phyloP scores from a whole-genome alignment of 139 green algal genomes.

The Chlamydomonas incerta region DNA sequence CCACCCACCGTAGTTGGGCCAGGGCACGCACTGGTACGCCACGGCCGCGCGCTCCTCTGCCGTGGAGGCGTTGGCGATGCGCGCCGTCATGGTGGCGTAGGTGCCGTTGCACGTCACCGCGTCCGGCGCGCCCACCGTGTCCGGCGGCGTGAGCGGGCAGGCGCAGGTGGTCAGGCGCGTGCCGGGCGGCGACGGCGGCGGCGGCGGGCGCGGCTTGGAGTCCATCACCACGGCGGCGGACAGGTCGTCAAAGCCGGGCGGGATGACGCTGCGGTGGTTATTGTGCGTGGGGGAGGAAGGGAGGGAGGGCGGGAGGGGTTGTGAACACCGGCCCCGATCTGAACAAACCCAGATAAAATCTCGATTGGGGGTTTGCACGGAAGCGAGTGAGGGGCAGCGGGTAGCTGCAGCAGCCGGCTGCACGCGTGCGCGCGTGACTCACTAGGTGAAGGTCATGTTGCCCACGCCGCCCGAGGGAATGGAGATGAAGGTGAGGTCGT shows the following conservation, averaged over 20 bases:
- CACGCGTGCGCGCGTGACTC: too few relatives aligned
- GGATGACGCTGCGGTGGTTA: slow-evolving; percentile 28
- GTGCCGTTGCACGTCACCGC: neutral
- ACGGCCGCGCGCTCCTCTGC: neutral
- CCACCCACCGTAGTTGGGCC: slow-evolving; percentile 1
- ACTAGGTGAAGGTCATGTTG: slow-evolving; percentile 46
- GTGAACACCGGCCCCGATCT: too few relatives aligned
- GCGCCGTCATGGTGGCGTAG: neutral
- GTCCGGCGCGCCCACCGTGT: neutral
- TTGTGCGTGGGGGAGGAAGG: too few relatives aligned
- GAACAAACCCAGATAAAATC: too few relatives aligned
- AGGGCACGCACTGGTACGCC: neutral
- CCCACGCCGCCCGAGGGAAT: slow-evolving; percentile 19
- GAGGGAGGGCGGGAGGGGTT: too few relatives aligned
- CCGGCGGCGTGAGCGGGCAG: neutral
- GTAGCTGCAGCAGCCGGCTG: too few relatives aligned
- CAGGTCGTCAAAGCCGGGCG: slow-evolving; percentile 53
- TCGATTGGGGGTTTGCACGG: too few relatives aligned
- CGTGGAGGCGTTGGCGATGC: neutral
- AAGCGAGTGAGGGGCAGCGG: too few relatives aligned
- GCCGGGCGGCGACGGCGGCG: slow-evolving; percentile 12
- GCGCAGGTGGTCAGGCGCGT: neutral
- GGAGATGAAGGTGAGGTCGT: neutral
- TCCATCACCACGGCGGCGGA: slow-evolving; percentile 46
- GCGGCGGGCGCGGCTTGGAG: neutral